phyloP scores from a whole-genome alignment of 2,329 filamentous ascomycete genomes.

The Sordariomycetes sp. region DNA sequence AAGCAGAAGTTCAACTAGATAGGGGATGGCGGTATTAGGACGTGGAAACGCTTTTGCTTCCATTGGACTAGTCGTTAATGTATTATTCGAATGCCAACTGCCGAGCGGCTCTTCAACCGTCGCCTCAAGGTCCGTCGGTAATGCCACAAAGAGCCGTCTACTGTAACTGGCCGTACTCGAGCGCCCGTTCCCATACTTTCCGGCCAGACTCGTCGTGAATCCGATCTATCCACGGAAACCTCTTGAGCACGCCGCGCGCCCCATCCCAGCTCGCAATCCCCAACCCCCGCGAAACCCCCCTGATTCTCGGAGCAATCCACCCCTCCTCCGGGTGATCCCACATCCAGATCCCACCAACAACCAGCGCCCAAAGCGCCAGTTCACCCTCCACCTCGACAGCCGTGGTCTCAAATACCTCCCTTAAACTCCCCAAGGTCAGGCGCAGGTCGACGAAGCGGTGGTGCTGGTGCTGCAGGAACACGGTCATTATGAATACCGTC shows the following conservation, averaged over 20 bases:
- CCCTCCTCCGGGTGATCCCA: not conserved
- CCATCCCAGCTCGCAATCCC: not conserved
- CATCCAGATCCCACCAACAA: not conserved
- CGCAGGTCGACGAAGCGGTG: not conserved
- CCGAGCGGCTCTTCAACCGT: too few relatives aligned
- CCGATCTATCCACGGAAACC: too few relatives aligned
- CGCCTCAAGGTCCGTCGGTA: too few relatives aligned
- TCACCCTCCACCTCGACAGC: not conserved
- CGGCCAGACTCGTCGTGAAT: too few relatives aligned
- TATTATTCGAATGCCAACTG: too few relatives aligned
- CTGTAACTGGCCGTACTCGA: too few relatives aligned
- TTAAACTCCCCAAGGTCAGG: not conserved
- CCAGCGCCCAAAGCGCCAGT: not conserved
- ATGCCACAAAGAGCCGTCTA: slow-evolving; percentile 28
- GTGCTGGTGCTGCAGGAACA: not conserved
- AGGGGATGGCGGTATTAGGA: too few relatives aligned
- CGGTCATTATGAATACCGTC: not conserved
- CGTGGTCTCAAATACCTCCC: not conserved
- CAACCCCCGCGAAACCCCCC: not conserved
- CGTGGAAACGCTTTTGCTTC: too few relatives aligned
- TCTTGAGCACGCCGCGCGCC: too few relatives aligned
- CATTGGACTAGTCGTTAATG: too few relatives aligned
- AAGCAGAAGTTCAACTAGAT: slow-evolving; percentile 17
- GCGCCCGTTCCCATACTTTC: too few relatives aligned
- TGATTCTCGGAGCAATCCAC: not conserved